Percentiles rank a stretch among this genome's conserved stretches.
Conservation (phyloP, 306 rosid species). For the Gynostemma pentaphyllum region DNA sequence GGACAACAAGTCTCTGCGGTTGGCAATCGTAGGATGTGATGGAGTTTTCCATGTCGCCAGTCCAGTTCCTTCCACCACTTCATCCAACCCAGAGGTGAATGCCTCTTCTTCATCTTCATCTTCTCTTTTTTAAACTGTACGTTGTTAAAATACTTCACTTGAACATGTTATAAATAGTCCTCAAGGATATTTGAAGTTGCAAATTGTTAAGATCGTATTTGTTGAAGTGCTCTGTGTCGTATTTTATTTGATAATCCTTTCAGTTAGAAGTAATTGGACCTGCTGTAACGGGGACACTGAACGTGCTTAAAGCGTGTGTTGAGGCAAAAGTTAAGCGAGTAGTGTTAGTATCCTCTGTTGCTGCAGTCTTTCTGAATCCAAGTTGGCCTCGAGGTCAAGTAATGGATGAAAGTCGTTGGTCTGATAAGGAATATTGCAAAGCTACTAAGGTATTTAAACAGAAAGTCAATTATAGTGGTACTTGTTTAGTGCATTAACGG, state of each 20-base stretch:
- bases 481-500: neutral
- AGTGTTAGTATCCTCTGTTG: conserved; percentile 24
- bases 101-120: neutral
- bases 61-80: conserved; percentile 28
- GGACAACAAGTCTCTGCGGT: conserved; percentile 23
- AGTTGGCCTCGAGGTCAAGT: conserved; percentile 20
- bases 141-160: too few species aligned
- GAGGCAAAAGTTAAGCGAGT: conserved; percentile 31
- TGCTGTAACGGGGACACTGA: conserved; percentile 16
- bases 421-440: conserved; percentile 30
- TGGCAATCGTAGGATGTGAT: conserved; percentile 26
- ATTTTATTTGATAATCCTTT: neutral
- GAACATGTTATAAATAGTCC: too few species aligned
- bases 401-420: conserved; percentile 36
- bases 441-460: conserved; percentile 21
- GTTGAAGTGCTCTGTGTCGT: neutral
- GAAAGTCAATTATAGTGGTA: neutral
- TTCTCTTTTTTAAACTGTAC: neutral
- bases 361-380: conserved; percentile 25
- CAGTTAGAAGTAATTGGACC: conserved; percentile 19
- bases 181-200: neutral
- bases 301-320: conserved; percentile 27
- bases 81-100: conserved; percentile 30
- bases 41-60: conserved; percentile 44
- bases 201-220: neutral